phyloP scores from a whole-genome alignment of 2,329 filamentous ascomycete species.

The Pezicula neosporulosa region DNA sequence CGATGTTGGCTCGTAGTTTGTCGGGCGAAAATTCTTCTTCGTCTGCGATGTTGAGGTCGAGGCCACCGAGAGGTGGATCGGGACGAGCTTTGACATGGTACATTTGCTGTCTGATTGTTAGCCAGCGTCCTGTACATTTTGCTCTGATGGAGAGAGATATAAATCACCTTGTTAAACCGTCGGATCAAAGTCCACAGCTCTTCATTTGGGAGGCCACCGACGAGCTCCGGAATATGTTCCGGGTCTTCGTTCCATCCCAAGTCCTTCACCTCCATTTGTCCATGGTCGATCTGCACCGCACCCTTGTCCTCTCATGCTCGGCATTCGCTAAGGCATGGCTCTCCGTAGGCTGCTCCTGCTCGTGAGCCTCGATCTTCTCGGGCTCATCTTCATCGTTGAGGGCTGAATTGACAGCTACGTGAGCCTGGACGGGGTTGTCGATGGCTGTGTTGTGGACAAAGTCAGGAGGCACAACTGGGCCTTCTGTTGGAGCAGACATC shows the following conservation, averaged over 20 bases:
- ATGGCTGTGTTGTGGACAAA: too few relatives aligned
- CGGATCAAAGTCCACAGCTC: constrained; percentile 62
- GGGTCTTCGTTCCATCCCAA: constrained; percentile 53
- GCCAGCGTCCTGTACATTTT: not conserved
- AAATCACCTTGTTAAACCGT: constrained; percentile 60
- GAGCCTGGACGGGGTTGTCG: not conserved
- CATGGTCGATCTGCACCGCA: constrained; percentile 35
- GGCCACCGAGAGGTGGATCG: constrained; percentile 53
- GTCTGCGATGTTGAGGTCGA: constrained; percentile 78
- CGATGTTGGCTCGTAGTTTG: constrained; percentile 73
- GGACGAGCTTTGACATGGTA: constrained; percentile 65
- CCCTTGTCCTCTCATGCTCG: constrained; percentile 37
- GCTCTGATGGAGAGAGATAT: not conserved
- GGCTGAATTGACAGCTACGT: not conserved
- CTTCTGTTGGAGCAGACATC: not conserved
- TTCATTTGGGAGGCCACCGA: constrained; percentile 59
- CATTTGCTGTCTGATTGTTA: constrained; percentile 39
- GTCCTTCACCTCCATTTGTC: constrained; percentile 45
- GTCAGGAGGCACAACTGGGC: not conserved
- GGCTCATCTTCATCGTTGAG: not conserved
- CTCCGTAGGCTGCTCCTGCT: constrained; percentile 29
- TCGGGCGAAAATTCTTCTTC: constrained; percentile 84
- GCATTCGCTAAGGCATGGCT: constrained; percentile 38
- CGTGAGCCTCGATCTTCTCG: constrained; percentile 1
- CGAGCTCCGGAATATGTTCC: constrained; percentile 50